Conservation (phyloP, 768 basidiomycete species). For the Brasilioporus rufonigricans region DNA sequence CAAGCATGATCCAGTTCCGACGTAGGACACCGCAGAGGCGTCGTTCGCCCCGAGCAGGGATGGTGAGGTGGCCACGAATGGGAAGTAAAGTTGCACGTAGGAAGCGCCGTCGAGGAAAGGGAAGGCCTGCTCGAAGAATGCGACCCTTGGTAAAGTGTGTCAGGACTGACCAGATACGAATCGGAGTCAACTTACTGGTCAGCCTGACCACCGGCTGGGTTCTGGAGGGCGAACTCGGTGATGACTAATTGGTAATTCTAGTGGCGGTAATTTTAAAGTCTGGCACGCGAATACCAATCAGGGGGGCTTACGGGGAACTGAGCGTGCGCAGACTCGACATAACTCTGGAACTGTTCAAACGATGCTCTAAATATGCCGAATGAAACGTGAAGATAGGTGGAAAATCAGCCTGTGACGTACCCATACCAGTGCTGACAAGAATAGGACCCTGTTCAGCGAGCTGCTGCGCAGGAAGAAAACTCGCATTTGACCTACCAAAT, state of each 20-base stretch:
- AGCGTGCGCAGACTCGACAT: conserved; percentile 25
- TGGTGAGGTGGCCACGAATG: conserved; percentile 35
- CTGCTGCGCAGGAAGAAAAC: neutral
- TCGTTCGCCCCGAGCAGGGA: conserved; percentile 23
- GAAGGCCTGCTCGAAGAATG: conserved; percentile 35
- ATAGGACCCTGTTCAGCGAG: neutral
- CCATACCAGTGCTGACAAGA: conserved; percentile 30
- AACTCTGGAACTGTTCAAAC: conserved; percentile 31
- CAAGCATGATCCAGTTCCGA: conserved; percentile 33
- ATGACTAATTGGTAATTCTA: conserved; percentile 29
- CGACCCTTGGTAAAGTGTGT: conserved; percentile 20
- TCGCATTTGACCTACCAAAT: conserved; percentile 23
- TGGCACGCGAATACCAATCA: neutral
- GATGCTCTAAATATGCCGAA: conserved; percentile 13
- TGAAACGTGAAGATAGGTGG: neutral
- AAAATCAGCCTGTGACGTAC: conserved; percentile 9
- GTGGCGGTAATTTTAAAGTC: neutral
- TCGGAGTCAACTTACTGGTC: conserved; percentile 25
- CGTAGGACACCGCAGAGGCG: conserved; percentile 6
- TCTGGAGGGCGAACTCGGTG: conserved; percentile 34
- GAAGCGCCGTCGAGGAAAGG: conserved; percentile 32
- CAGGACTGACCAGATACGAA: neutral
- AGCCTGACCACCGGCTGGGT: conserved; percentile 32
- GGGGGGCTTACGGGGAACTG: conserved; percentile 27
- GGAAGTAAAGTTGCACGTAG: conserved; percentile 37